Evolutionary conservation across 805 yeast genomes (phyloP).

Genomic region (Teunomyces cretensis): DNA sequence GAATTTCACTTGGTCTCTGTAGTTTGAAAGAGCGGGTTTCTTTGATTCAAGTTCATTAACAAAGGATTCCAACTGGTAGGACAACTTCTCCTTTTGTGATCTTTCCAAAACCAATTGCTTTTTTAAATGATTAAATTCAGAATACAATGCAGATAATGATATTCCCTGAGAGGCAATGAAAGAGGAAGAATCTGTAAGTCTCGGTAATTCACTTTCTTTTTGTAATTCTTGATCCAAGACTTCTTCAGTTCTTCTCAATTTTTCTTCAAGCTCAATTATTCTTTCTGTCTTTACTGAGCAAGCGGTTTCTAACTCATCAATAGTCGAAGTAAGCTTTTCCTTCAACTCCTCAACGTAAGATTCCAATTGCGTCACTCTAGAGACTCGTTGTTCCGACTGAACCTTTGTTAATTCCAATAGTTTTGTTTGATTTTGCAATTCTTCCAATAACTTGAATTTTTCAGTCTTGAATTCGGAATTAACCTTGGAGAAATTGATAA

Average conservation of each 20-base stretch:
- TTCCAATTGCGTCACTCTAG: constrained; percentile 56
- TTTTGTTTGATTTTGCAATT: constrained; percentile 55
- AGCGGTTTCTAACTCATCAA: constrained; percentile 33
- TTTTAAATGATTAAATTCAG: constrained; percentile 63
- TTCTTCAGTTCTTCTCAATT: constrained; percentile 39
- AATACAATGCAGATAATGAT: constrained; percentile 62
- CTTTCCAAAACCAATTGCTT: constrained; percentile 69
- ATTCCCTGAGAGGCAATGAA: constrained; percentile 49
- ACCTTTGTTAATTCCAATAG: constrained; percentile 54
- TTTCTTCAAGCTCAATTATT: constrained; percentile 39
- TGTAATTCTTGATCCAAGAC: constrained; percentile 39
- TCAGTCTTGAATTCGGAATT: constrained; percentile 43
- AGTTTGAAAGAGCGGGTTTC: constrained; percentile 70
- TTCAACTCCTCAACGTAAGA: constrained; percentile 41
- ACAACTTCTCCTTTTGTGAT: constrained; percentile 67
- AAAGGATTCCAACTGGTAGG: constrained; percentile 67
- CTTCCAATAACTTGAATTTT: constrained; percentile 39
- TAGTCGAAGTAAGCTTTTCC: constrained; percentile 35
- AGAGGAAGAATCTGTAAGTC: constrained; percentile 59
- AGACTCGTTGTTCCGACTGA: constrained; percentile 51
- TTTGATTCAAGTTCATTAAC: constrained; percentile 74
- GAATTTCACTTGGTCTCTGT: constrained; percentile 57
- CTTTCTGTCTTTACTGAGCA: constrained; percentile 34
- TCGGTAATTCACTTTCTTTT: constrained; percentile 39
- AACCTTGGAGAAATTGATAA: constrained; percentile 17